Evolutionary conservation across 192 early-diverging fungal genomes (phyloP).

Genomic region (Coemansia sp.): DNA sequence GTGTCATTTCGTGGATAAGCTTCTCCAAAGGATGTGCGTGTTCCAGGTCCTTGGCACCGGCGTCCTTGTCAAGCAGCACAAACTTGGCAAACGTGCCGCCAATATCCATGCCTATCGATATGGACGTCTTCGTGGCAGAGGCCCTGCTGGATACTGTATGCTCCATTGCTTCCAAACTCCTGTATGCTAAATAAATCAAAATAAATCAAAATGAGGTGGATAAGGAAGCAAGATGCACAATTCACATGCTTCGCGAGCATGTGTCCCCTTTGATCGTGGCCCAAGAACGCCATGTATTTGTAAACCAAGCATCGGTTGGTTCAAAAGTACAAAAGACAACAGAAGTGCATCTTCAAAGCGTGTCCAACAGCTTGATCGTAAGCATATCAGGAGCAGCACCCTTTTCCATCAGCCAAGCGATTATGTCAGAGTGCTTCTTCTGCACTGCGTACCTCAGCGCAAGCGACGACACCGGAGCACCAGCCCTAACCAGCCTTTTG

Average conservation of each 20-base stretch:
- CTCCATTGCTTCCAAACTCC: not conserved
- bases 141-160: not conserved
- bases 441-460: slow-evolving; percentile 54
- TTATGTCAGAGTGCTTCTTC: slow-evolving; percentile 27
- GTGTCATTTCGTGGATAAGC: not conserved
- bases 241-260: too few relatives aligned
- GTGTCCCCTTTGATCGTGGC: too few relatives aligned
- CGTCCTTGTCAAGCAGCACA: not conserved
- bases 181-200: not conserved
- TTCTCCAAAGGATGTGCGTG: not conserved
- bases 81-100: slow-evolving; percentile 3
- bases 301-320: too few relatives aligned
- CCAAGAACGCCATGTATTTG: too few relatives aligned
- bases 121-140: not conserved
- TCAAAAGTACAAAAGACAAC: not conserved
- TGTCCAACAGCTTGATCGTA: slow-evolving; percentile 43
- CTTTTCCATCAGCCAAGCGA: slow-evolving; percentile 42
- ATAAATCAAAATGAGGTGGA: too few relatives aligned
- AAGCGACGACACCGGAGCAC: slow-evolving; percentile 40
- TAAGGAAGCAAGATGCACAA: too few relatives aligned
- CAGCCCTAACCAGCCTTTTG: slow-evolving; percentile 46
- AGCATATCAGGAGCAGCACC: slow-evolving; percentile 53
- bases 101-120: slow-evolving; percentile 1
- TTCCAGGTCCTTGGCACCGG: not conserved
- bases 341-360: slow-evolving; percentile 2